A percentile compares a stretch with the other conserved stretches of the same genome.
phyloP scores from a whole-genome alignment of 1,284 basidiomycete species.

The Leccinum pachyderme region DNA sequence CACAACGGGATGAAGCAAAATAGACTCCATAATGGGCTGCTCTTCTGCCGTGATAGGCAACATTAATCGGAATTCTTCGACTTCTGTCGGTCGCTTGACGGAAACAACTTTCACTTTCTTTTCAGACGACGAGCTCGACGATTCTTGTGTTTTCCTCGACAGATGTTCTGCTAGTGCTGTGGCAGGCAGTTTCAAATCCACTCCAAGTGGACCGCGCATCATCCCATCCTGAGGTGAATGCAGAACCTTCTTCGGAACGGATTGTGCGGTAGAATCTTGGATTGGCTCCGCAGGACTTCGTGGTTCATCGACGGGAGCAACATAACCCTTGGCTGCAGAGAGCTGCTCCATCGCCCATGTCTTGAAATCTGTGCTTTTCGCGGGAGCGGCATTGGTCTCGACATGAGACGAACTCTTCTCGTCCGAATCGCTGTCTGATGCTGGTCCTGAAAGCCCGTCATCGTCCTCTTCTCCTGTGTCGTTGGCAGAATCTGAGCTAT shows the following conservation, averaged over 20 bases:
- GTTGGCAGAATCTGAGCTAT: constrained; percentile 72
- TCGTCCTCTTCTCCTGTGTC: constrained; percentile 44
- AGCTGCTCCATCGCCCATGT: constrained; percentile 83
- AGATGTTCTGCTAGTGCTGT: constrained; percentile 59
- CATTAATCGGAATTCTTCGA: constrained; percentile 76
- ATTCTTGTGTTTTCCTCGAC: constrained; percentile 25
- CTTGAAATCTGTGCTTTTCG: constrained; percentile 65
- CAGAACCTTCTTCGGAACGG: constrained; percentile 39
- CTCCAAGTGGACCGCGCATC: constrained; percentile 69
- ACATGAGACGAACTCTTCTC: neutral
- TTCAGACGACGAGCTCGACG: constrained; percentile 17
- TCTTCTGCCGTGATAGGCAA: constrained; percentile 94
- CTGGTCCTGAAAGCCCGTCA: constrained; percentile 8
- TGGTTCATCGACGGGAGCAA: constrained; percentile 16
- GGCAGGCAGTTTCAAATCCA: constrained; percentile 58
- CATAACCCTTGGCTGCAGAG: constrained; percentile 53
- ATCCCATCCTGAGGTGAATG: constrained; percentile 32
- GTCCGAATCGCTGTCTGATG: constrained; percentile 17
- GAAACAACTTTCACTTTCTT: constrained; percentile 47
- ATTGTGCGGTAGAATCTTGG: constrained; percentile 26
- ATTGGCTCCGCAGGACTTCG: constrained; percentile 1
- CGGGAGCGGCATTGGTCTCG: constrained; percentile 19
- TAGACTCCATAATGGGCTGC: constrained; percentile 90
- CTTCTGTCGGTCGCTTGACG: constrained; percentile 69
- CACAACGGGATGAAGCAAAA: constrained; percentile 85